Conservation (phyloP, 805 yeast genomes). For the Candida argentea region DNA sequence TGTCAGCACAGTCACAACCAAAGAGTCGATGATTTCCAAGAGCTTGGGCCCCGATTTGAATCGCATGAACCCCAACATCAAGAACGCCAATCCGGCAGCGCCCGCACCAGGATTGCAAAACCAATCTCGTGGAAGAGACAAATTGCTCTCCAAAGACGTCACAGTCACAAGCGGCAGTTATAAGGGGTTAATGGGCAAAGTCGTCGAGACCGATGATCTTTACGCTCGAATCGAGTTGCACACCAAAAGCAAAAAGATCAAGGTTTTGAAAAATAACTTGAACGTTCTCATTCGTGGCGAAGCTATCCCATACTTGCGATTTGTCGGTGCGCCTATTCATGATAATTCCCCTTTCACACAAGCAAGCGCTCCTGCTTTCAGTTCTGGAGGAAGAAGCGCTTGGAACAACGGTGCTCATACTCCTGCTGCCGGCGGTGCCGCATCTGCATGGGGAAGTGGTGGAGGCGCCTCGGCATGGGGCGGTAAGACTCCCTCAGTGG, state of each 20-base stretch:
- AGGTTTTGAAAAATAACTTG: conserved; percentile 70
- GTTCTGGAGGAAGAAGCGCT: conserved; percentile 41
- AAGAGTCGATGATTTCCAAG: conserved; percentile 56
- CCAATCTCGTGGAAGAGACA: conserved; percentile 65
- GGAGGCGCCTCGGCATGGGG: conserved; percentile 47
- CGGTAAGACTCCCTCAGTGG: conserved; percentile 13
- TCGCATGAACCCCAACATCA: conserved; percentile 76
- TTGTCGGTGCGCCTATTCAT: conserved; percentile 40
- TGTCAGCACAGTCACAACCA: conserved; percentile 77
- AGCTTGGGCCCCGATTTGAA: conserved; percentile 56
- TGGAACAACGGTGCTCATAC: conserved; percentile 36
- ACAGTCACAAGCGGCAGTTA: conserved; percentile 85
- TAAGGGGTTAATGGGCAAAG: conserved; percentile 89
- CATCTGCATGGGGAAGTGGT: conserved; percentile 14
- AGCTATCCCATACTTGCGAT: conserved; percentile 69
- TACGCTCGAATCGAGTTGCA: conserved; percentile 90
- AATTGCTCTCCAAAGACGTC: conserved; percentile 73
- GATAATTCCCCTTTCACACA: conserved; percentile 6
- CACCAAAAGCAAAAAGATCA: conserved; percentile 80
- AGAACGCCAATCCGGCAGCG: conserved; percentile 44
- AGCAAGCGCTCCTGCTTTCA: conserved; percentile 22
- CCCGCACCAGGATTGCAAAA: conserved; percentile 39
- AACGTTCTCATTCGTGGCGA: conserved; percentile 63
- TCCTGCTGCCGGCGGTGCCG: conserved; percentile 7
- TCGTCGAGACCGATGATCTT: conserved; percentile 87